A percentile compares a stretch with the other conserved stretches of the same genome.
Evolutionary conservation across 179 eudicot genomes (phyloP).

Genomic region (Heliamphora pulchella): DNA sequence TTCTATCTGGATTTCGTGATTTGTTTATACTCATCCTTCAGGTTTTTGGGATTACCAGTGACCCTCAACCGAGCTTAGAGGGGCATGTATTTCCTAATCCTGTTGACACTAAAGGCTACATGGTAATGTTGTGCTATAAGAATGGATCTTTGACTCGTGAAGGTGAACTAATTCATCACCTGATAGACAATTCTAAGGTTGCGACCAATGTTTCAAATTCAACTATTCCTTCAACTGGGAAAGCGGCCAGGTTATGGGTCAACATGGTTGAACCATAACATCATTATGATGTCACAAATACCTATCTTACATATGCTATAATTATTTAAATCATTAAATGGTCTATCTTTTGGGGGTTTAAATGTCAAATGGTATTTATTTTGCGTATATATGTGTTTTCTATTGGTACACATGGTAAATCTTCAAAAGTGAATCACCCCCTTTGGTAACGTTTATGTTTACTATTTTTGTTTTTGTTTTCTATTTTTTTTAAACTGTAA

Average conservation of each 20-base stretch:
- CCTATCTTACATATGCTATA: too few species aligned
- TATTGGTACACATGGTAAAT: background rate
- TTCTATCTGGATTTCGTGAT: background rate
- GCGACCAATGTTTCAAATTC: background rate
- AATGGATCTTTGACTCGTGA: slow-evolving; percentile 72
- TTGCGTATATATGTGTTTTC: background rate
- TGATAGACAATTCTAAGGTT: background rate
- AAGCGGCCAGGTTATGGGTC: background rate
- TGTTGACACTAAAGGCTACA: slow-evolving; percentile 69
- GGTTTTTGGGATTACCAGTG: slow-evolving; percentile 90
- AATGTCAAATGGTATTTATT: background rate
- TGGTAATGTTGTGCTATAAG: slow-evolving; percentile 79
- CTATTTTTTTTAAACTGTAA: too few species aligned
- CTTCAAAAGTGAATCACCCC: background rate
- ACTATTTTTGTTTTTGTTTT: too few species aligned
- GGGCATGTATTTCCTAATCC: slow-evolving; percentile 98
- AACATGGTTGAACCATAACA: slow-evolving; percentile 1
- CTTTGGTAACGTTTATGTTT: too few species aligned
- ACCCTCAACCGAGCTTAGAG: slow-evolving; percentile 79
- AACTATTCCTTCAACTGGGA: background rate
- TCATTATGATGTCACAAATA: background rate
- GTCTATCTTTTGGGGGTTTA: background rate
- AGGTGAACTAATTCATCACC: slow-evolving; percentile 28
- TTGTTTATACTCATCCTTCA: slow-evolving; percentile 18
- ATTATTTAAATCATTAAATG: too few species aligned